Base-by-base conservation (phyloP, 352 stramenopile species). In the Phytophthora tubulina region DNA sequence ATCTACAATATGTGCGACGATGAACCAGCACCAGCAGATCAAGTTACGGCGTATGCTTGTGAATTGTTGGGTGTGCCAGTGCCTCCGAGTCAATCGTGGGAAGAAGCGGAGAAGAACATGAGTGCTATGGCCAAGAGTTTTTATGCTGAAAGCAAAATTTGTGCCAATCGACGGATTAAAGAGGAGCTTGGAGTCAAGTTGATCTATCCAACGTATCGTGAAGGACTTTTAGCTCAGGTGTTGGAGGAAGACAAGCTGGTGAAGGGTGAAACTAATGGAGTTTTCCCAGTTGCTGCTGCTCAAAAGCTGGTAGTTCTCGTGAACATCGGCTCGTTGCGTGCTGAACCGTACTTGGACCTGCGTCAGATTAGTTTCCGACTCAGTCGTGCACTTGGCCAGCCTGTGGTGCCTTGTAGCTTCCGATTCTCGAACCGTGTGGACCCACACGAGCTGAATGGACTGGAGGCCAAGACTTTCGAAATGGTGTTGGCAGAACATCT, bases 1-100 rank as follows among this genome's bases (percentile, higher is more conserved):
- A 81, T 97, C 58, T 97, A 96, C 80, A 98, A 98, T 58, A 78
- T 98, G 17, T 94, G 86, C 9, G 94, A 98, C 71, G 89, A 97
- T 61, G 84, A 94, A 57, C 94, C 94, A 2, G 90, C 91, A 9
- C 91, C 89, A 2, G 81, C 86, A 0, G 85, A 97, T 49, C 69
- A 89, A 58, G 91, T 97, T 11, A 92, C 81, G 9, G 84, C 87
- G 1, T 96, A 88, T 63, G 88, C 86, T 6, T 94, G 87, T 61
- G 82, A 94, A 55, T 59, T 97, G 13, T 55, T 96, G 55, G 78
- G 78, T 0, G 54, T 93, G 8, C 57, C 78, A 0, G 78, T 93
- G 8, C 66, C 80, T 52, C 75, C 79, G 0, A 80, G 79, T 57
- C 81, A 86, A 51, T 79, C 80, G 15, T 97, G 89, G 87, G 90